Evolutionary conservation across 2,329 filamentous ascomycete genomes (phyloP).

Genomic region (Alternaria triticimaculans): DNA sequence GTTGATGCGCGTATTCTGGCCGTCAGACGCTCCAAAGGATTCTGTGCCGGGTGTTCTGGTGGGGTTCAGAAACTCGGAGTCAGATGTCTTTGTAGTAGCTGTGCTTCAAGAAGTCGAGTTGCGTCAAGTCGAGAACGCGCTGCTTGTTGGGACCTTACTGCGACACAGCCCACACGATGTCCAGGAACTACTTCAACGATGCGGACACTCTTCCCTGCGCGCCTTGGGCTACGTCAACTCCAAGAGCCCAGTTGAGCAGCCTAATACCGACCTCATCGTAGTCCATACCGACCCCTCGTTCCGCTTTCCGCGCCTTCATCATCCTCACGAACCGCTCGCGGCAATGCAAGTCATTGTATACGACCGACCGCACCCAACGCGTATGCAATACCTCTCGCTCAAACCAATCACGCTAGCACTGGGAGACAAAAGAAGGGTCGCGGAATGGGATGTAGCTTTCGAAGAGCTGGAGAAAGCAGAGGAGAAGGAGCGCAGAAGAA

Average conservation of each 20-base stretch:
- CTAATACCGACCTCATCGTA: conserved; percentile 74
- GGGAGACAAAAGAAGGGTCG: conserved; percentile 62
- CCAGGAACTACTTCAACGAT: conserved; percentile 80
- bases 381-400: conserved; percentile 96
- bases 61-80: conserved; percentile 91
- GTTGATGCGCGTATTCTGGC: conserved; percentile 98
- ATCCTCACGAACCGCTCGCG: conserved; percentile 66
- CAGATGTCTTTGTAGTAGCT: conserved; percentile 89
- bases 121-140: conserved; percentile 78
- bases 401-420: conserved; percentile 87
- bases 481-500: conserved; percentile 68
- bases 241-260: conserved; percentile 52
- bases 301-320: conserved; percentile 74
- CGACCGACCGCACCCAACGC: conserved; percentile 79
- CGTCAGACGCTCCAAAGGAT: conserved; percentile 79
- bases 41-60: conserved; percentile 83
- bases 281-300: conserved; percentile 60
- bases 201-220: conserved; percentile 81
- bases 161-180: conserved; percentile 82
- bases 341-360: conserved; percentile 90
- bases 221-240: conserved; percentile 85
- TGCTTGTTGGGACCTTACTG: conserved; percentile 83
- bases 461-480: conserved; percentile 72
- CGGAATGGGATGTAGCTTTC: conserved; percentile 51
- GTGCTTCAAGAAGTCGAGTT: conserved; percentile 85